These are phyloP conservation scores for Pleurotus pulmonarius DNA, from an alignment of 768 basidiomycete species.

Conservation along the genomic window DNA sequence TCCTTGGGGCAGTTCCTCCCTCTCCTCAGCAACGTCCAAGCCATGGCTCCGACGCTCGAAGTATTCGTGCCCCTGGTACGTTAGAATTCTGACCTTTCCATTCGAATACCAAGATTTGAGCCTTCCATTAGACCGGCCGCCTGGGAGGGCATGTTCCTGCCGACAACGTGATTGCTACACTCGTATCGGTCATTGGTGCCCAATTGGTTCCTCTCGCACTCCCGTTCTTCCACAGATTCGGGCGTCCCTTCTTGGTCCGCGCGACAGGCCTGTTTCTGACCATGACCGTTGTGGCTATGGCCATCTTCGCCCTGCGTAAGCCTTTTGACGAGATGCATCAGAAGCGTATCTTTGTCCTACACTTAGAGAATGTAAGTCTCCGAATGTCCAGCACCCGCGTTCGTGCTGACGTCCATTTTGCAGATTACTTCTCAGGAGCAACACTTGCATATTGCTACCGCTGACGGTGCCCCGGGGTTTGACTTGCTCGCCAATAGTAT, in stretches of 20 bases:
- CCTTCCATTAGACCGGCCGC: slow-evolving; percentile 62
- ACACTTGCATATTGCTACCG: slow-evolving; percentile 74
- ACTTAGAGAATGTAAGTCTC: slow-evolving; percentile 75
- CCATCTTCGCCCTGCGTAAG: slow-evolving; percentile 51
- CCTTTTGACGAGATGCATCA: slow-evolving; percentile 87
- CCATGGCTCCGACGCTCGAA: slow-evolving; percentile 62
- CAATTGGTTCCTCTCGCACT: slow-evolving; percentile 56
- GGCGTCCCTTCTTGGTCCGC: slow-evolving; percentile 8
- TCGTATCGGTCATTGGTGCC: slow-evolving; percentile 57
- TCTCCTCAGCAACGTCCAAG: slow-evolving; percentile 52
- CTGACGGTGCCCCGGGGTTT: slow-evolving; percentile 82
- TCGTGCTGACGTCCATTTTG: background rate
- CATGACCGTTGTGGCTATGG: slow-evolving; percentile 47
- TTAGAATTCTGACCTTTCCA: slow-evolving; percentile 7
- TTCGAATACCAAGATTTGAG: too few species aligned
- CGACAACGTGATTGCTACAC: slow-evolving; percentile 83
- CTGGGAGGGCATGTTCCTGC: slow-evolving; percentile 80
- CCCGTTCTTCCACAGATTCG: slow-evolving; percentile 74
- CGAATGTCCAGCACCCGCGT: too few species aligned
- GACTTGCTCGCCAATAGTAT: slow-evolving; percentile 57
- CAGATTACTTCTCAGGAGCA: slow-evolving; percentile 72
- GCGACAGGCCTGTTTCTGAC: slow-evolving; percentile 44
- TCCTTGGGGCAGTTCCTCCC: slow-evolving; percentile 54
- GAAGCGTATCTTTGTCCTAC: slow-evolving; percentile 79
- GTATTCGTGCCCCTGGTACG: slow-evolving; percentile 87